These are phyloP conservation scores for Ophiocytium majus DNA, from an alignment of 352 stramenopile species.

Conservation along the genomic window DNA sequence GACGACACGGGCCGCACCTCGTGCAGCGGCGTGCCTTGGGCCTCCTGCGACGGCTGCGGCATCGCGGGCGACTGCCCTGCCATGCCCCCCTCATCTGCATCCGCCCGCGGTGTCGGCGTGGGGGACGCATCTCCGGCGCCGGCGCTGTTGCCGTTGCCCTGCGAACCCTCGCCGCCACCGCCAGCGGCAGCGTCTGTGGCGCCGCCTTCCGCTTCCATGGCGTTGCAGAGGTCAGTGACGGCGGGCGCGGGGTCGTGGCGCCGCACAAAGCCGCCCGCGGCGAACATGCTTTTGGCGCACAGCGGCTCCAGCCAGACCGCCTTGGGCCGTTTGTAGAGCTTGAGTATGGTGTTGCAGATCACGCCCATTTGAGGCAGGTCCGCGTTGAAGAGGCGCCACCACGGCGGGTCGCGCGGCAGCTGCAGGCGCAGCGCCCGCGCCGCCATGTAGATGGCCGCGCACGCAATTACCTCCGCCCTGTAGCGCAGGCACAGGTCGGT, in stretches of 20 bases:
- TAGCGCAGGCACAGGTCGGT: conserved; percentile 76
- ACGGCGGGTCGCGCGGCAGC: conserved; percentile 50
- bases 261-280: conserved; percentile 29
- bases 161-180: too few relatives aligned
- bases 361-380: conserved; percentile 50
- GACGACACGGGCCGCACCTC: neutral
- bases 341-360: conserved; percentile 57
- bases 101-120: neutral
- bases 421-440: conserved; percentile 60
- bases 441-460: conserved; percentile 79
- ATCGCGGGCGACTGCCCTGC: neutral
- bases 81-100: neutral
- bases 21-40: neutral
- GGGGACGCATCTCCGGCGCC: too few relatives aligned
- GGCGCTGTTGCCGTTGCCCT: too few relatives aligned
- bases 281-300: conserved; percentile 41
- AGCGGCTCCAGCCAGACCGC: conserved; percentile 43
- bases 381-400: conserved; percentile 55
- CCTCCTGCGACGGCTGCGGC: neutral
- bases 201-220: too few relatives aligned
- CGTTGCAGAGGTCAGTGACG: too few relatives aligned
- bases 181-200: too few relatives aligned
- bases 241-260: neutral
- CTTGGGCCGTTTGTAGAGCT: conserved; percentile 49
- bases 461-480: conserved; percentile 75